Evolutionary conservation across 2,329 filamentous ascomycete genomes (phyloP), one percentile per base, ranked within the genome.

Genomic region (Xylaria sp.): DNA sequence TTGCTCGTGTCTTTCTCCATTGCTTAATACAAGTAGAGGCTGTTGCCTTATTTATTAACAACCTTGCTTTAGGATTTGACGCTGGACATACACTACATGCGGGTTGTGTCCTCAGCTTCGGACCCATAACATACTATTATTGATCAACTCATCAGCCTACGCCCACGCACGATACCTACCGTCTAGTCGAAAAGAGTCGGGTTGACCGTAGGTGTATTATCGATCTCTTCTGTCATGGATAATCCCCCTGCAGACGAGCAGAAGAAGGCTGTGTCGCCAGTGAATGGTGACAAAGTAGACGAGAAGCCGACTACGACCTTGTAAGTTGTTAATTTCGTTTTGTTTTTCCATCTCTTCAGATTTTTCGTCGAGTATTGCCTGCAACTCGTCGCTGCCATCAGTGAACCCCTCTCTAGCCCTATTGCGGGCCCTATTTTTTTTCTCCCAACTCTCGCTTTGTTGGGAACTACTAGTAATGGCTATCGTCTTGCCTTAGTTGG

Each of bases 281-380:
- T 51, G 4, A 68, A 51, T n/a, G 64, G 61, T 8, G 62, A 72
- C 24, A 71, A 71, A 60, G 39, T 21, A 48, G 59, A 68, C 2
- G 64, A 59, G 32, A 61, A 62, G 5, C 58, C 64, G 12, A 48
- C 69, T 56, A 12, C 36, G 5, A 56, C 27, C 50, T 70, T 67
- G 71, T 72, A 64, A 55, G 71, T 71, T 58, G 11, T 19, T 36
- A 1, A 27, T 42, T 51, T 47, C 47, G 4, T 27, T 27, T 27
- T 4, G 2, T 27, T 27, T 4, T 4, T 27, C 4, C 24, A 27
- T 34, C n/a, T 53, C 2, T 30, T 27, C 47, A n/a, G 4, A n/a
- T 48, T 30, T 0, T 56, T 45, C 2, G n/a, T 30, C 27, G 11
- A 4, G 11, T 27, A 4, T 32, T 32, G 50, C n/a, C 12, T n/a